Conservation (phyloP, 164 flowering plant genomes). For the Echeveria elegans region DNA sequence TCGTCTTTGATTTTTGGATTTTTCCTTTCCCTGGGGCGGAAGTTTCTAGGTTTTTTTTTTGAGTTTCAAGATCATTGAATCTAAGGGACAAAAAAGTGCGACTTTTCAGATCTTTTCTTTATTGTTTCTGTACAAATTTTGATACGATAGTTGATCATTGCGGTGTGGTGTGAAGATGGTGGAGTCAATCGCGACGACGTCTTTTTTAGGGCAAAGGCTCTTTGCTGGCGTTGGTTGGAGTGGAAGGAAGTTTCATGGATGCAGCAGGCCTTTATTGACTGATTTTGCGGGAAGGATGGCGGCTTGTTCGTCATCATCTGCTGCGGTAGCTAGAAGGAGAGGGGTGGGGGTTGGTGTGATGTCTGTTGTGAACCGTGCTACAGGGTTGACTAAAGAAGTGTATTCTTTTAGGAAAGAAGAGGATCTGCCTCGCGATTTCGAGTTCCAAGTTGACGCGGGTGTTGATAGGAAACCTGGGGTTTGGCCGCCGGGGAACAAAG, state of each 20-base stretch:
- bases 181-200: constrained; percentile 58
- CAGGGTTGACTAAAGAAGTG: constrained; percentile 68
- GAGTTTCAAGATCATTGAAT: too few species aligned
- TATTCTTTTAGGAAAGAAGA: constrained; percentile 43
- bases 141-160: background rate
- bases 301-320: constrained; percentile 13
- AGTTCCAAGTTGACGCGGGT: constrained; percentile 27
- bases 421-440: constrained; percentile 28
- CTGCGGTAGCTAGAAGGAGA: constrained; percentile 15
- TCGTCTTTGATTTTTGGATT: background rate
- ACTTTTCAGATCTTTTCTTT: background rate
- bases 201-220: constrained; percentile 51
- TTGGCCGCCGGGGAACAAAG: constrained; percentile 81
- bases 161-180: constrained; percentile 50
- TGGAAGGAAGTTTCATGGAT: constrained; percentile 15
- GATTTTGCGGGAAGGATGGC: constrained; percentile 25
- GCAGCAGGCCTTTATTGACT: constrained; percentile 18
- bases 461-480: constrained; percentile 31
- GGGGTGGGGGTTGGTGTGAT: constrained; percentile 8
- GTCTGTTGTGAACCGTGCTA: constrained; percentile 48
- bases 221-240: constrained; percentile 19
- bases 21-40: background rate
- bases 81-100: too few species aligned
- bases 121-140: background rate
- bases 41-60: background rate